Evolutionary conservation across 345 rosid species (phyloP), one percentile per base, ranked within the genome.

Genomic region (Isatis tinctoria): DNA sequence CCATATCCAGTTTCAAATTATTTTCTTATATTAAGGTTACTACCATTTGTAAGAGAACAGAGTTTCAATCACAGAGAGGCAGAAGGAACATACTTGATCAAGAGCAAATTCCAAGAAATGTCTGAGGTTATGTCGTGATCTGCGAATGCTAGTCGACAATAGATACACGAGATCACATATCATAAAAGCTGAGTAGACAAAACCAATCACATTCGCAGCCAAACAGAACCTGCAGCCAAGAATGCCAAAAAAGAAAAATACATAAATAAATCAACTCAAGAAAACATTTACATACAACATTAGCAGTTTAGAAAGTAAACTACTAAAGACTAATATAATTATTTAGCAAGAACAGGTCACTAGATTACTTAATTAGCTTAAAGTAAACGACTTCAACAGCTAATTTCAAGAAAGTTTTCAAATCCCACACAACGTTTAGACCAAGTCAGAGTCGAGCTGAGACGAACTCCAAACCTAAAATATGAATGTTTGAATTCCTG

Each of bases 181-280:
- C 78, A 88, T 93, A 53, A 89, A 63, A 20, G 85, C 94, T 17
- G 88, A 91, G 79, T 94, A 89, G 27, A 77, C 83, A 73, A 88
- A 89, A 20, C 91, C 97, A 9, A 94, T 83, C 73, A 86, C 89
- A 75, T 85, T 87, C 69, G 87, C 89, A 30, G 92, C 84, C 82
- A 89, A 41, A 69, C 87, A 88, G 70, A 84, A 93, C 87, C 96
- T 93, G 88, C 70, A 86, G 60, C 65, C 53, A 67, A 54, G 45
- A 37, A 24, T 51, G 27, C 60, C 59, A 54, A 18, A 35, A 4
- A 7, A 43, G 7, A 4, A 4, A 32, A 39, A 61, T 6, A n/a
- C n/a, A n/a, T n/a, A n/a, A n/a, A n/a, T n/a, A n/a, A 43, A 74
- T 65, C 66, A 60, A 20, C 26, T 20, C 18, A 10, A n/a, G 45